phyloP scores from a whole-genome alignment of 768 basidiomycete species.

The Russula abietina region DNA sequence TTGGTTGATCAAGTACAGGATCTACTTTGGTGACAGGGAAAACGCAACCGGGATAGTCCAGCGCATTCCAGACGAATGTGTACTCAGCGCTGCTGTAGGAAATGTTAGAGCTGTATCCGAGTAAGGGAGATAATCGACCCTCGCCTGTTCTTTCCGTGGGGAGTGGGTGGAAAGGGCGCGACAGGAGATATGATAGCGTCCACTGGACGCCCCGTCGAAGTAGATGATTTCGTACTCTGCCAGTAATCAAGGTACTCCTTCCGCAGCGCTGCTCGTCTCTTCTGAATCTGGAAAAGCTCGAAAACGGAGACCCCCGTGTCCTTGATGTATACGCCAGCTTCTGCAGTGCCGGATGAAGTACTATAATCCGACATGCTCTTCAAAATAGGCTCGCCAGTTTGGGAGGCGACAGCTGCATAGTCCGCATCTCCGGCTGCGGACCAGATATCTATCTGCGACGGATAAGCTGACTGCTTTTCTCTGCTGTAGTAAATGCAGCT shows the following conservation, averaged over 20 bases:
- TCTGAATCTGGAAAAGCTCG: conserved; percentile 45
- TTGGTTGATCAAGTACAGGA: conserved; percentile 35
- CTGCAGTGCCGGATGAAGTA: neutral
- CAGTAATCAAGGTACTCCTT: conserved; percentile 46
- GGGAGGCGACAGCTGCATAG: conserved; percentile 7
- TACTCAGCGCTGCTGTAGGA: conserved; percentile 37
- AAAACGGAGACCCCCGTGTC: conserved; percentile 18
- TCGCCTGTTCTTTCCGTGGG: conserved; percentile 41
- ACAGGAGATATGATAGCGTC: conserved; percentile 48
- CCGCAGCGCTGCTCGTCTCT: conserved; percentile 36
- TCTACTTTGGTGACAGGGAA: conserved; percentile 49
- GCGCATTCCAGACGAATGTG: conserved; percentile 42
- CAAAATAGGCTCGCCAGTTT: conserved; percentile 22
- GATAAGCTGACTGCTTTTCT: neutral
- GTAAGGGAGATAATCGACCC: conserved; percentile 18
- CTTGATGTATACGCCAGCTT: neutral
- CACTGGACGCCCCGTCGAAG: conserved; percentile 45
- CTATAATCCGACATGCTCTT: conserved; percentile 13
- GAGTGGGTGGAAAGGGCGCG: conserved; percentile 39
- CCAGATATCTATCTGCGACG: conserved; percentile 19
- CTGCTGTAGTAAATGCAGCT: neutral
- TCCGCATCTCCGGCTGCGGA: conserved; percentile 20
- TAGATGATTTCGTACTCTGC: conserved; percentile 39
- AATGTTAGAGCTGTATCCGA: conserved; percentile 2
- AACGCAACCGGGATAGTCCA: conserved; percentile 40